Base-by-base conservation (phyloP, 768 basidiomycete species). In the Leccinum boreale region DNA sequence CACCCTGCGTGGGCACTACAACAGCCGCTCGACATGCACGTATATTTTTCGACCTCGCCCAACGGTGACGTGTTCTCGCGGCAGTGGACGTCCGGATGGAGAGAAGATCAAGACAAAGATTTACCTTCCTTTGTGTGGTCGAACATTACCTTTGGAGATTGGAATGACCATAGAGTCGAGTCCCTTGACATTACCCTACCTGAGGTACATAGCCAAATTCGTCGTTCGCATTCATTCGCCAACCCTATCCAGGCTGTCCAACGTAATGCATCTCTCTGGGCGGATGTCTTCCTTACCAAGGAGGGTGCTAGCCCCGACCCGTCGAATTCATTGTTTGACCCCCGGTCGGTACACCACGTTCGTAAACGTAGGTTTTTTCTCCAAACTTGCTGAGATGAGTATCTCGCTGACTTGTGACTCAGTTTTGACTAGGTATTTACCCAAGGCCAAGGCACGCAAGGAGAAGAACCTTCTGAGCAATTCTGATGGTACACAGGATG, bases 391-490 rank as follows among this genome's bases (percentile, higher is more conserved):
- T 44, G 44, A 36, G 21, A 19, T 35, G 59, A 33, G 10, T 42
- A 55, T 59, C 56, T 35, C 39, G 62, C 55, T 19, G 35, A 8
- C 26, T 44, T 36, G 29, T 49, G 26, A 47, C 21, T 7, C 56
- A 97, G 95, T 89, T 28, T 75, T 99, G 61, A 96, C 92, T 2
- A 85, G 90, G n/a, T 95, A 94, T 71, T 64, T 89, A 31, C 82
- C 88, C 6, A 88, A 84, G 65, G 65, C 76, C 21, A 94, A 89
- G 70, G 71, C 81, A 9, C 81, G 94, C 31, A 94, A 91, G 66
- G 86, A 86, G 72, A 92, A 94, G 75, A 94, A 85, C 56, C 82
- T 99, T 12, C 75, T 98, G 19, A 65, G 72, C 11, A 64, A 59
- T n/a, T 69, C 73, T 61, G 78, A 78, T 45, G 72, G 73, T 17